Conservation (phyloP, 441 rosid genomes). For the Populus hybrid region DNA sequence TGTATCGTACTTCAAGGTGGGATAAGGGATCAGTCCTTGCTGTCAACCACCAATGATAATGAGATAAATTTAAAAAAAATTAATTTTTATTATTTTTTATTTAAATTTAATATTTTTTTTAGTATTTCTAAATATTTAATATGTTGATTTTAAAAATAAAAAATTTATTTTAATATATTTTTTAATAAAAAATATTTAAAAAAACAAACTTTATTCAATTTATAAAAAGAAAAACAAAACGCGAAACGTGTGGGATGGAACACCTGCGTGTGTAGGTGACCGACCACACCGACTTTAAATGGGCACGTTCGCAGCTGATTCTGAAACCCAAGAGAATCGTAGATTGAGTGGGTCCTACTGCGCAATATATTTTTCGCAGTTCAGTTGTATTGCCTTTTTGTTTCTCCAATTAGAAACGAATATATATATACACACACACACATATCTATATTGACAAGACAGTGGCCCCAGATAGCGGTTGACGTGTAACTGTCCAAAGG, state of each 20-base stretch:
- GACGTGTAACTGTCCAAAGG: not conserved
- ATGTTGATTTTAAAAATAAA: no score
- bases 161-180: no score
- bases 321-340: not conserved
- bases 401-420: not conserved
- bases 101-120: no score
- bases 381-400: not conserved
- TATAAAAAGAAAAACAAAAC: no score
- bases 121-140: no score
- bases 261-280: no score
- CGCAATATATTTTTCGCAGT: not conserved
- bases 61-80: not conserved
- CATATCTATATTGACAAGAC: not conserved
- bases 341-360: constrained; percentile 10
- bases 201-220: no score
- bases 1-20: not conserved
- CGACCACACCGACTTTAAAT: not conserved
- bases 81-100: no score
- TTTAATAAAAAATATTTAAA: no score
- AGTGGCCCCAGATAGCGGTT: not conserved
- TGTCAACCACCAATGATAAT: not conserved
- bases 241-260: no score
- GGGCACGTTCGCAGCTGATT: constrained; percentile 1
- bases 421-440: not conserved
- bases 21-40: not conserved